Evolutionary conservation across 2,329 filamentous ascomycete genomes (phyloP).

Genomic region (Stagonosporopsis vannaccii): DNA sequence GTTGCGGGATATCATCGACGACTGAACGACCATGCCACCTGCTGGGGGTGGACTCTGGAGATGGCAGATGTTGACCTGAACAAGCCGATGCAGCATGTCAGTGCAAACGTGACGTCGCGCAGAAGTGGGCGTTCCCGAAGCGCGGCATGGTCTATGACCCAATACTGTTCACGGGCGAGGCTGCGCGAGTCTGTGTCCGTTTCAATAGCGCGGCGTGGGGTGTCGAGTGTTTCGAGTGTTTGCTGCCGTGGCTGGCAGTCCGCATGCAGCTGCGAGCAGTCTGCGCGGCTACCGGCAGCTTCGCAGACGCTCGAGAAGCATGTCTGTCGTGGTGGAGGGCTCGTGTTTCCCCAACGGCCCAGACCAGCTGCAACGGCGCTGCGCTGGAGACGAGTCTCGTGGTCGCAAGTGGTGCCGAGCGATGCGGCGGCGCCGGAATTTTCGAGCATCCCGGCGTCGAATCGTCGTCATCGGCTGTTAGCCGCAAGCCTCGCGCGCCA

Average conservation of each 20-base stretch:
- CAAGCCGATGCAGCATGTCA: background rate
- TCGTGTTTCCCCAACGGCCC: background rate
- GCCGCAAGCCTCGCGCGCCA: slow-evolving; percentile 13
- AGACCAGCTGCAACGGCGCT: background rate
- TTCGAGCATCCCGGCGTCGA: slow-evolving; percentile 4
- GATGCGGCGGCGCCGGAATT: slow-evolving; percentile 11
- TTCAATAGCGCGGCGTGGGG: slow-evolving; percentile 9
- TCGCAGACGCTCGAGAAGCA: background rate
- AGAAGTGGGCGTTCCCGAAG: background rate
- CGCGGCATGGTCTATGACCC: background rate
- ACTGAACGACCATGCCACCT: background rate
- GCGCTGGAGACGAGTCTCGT: slow-evolving; percentile 5
- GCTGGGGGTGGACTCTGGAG: background rate
- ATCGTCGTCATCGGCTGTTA: slow-evolving; percentile 16
- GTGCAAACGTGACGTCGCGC: slow-evolving; percentile 11
- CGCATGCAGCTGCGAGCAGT: background rate
- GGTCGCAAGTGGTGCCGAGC: slow-evolving; percentile 8
- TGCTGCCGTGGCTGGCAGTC: slow-evolving; percentile 1
- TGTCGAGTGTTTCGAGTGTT: slow-evolving; percentile 4
- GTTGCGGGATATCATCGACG: background rate
- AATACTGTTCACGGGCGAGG: background rate
- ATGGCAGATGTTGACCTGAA: background rate
- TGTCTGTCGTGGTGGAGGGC: background rate
- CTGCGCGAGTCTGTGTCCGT: slow-evolving; percentile 2
- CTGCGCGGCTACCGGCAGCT: slow-evolving; percentile 3